Base-by-base conservation (phyloP, 768 basidiomycete genomes). In the Leccinum boreale region DNA sequence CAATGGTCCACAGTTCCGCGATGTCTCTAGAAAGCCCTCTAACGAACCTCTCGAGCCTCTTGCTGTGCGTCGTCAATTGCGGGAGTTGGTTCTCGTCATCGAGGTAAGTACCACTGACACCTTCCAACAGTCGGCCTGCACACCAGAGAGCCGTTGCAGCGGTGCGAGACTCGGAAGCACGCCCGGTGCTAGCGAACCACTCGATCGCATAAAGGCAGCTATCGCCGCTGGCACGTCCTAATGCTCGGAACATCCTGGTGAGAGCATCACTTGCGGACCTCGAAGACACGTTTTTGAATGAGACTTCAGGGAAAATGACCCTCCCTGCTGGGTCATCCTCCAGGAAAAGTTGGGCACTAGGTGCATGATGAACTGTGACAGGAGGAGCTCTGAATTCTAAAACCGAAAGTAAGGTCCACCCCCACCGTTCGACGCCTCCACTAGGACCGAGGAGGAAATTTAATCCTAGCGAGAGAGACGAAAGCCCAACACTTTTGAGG, bases 381-480 rank as follows among this genome's bases (percentile, higher is more conserved):
- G 77, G 71, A n/a, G 81, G 88, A 60, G 78, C 77, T 3, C 70
- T 74, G 56, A 98, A 84, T 62, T 93, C 87, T 39, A 98, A 74
- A n/a, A 89, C 90, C 0, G 84, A 82, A 28, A 98, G 78, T 4
- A 99, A 67, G 50, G 83, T 82, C 88, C 90, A 94, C 4, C 93
- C 91, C 96, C 94, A 98, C 70, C 86, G 86, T 65, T 97, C 93
- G 17, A 97, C 84, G 0, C 90, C 87, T 6, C 93, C 92, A 0
- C 76, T 81, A 1, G 93, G 88, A 4, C 94, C 94, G 1, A 96
- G 79, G 5, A 94, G 77, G 55, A 80, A 81, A 8, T 79, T 82
- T 3, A 92, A 75, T 36, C 77, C 78, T 15, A 75, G 70, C 14
- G 81, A 77, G 33, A 90, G 77, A n/a, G 79, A 64, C 2, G 75